phyloP scores from a whole-genome alignment of 768 basidiomycete species.

The Baorangia bicolor region DNA sequence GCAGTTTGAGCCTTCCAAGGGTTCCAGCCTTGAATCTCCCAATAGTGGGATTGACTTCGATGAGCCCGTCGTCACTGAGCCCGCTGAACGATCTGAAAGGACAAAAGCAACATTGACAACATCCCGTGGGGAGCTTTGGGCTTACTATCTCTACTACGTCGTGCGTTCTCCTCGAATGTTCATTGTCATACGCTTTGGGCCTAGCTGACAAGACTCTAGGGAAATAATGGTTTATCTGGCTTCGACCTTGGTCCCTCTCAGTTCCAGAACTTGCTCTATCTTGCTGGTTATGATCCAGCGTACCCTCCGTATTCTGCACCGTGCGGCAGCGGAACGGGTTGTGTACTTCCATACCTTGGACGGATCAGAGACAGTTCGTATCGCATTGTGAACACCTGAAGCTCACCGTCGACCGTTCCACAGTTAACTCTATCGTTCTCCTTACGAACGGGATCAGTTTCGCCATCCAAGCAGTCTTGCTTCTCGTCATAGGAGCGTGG shows the following conservation, averaged over 20 bases:
- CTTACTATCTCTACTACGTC: slow-evolving; percentile 60
- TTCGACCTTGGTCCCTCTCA: slow-evolving; percentile 74
- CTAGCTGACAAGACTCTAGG: slow-evolving; percentile 31
- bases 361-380: slow-evolving; percentile 55
- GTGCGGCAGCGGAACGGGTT: slow-evolving; percentile 49
- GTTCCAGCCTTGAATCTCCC: not conserved
- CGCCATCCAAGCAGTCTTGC: slow-evolving; percentile 66
- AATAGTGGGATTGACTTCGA: not conserved
- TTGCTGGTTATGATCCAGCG: slow-evolving; percentile 72
- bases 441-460: slow-evolving; percentile 80
- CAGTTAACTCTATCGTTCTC: slow-evolving; percentile 76
- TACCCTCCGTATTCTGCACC: slow-evolving; percentile 50
- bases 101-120: slow-evolving; percentile 31
- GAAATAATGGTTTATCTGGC: slow-evolving; percentile 67
- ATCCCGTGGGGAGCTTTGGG: slow-evolving; percentile 51
- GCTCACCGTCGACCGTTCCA: not conserved
- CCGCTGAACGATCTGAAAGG: not conserved
- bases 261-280: slow-evolving; percentile 70
- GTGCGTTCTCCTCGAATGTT: slow-evolving; percentile 21
- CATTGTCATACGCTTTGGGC: not conserved
- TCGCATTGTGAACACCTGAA: not conserved
- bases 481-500: slow-evolving; percentile 72
- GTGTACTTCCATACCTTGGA: slow-evolving; percentile 68
- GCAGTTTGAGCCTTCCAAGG: not conserved
- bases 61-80: not conserved